phyloP scores from a whole-genome alignment of 1,139 yeast genomes.

The Suhomyces chickasaworum region DNA sequence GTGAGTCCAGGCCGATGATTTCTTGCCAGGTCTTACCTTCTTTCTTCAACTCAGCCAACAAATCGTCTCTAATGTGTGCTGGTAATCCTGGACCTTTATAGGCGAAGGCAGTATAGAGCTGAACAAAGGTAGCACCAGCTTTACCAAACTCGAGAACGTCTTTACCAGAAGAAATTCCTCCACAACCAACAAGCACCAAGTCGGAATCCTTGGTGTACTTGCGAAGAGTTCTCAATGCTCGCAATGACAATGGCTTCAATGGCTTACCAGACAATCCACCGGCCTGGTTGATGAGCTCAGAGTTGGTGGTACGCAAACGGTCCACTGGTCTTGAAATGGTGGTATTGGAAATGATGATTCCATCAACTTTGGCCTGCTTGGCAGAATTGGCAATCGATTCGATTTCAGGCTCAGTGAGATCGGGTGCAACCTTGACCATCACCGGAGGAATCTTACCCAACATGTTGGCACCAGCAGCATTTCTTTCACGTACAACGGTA shows the following conservation, averaged over 20 bases:
- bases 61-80: slow-evolving; percentile 73
- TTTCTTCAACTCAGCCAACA: slow-evolving; percentile 61
- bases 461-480: slow-evolving; percentile 41
- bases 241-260: slow-evolving; percentile 75
- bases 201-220: slow-evolving; percentile 72
- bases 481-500: slow-evolving; percentile 64
- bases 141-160: slow-evolving; percentile 90
- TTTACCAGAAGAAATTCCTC: slow-evolving; percentile 82
- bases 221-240: slow-evolving; percentile 69
- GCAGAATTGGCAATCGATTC: slow-evolving; percentile 84
- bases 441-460: slow-evolving; percentile 66
- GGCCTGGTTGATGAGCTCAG: slow-evolving; percentile 50
- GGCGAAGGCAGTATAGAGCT: slow-evolving; percentile 87
- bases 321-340: slow-evolving; percentile 75
- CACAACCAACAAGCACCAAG: slow-evolving; percentile 86
- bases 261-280: slow-evolving; percentile 96
- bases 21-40: slow-evolving; percentile 86
- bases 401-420: slow-evolving; percentile 78
- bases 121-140: slow-evolving; percentile 90
- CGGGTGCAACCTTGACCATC: slow-evolving; percentile 92
- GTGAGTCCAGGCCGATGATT: slow-evolving; percentile 67
- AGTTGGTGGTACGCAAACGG: slow-evolving; percentile 49
- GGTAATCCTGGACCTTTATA: slow-evolving; percentile 92
- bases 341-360: slow-evolving; percentile 90
- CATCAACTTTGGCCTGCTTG: slow-evolving; percentile 76